Base-by-base conservation (phyloP, 495 filamentous ascomycete genomes). In the Talaromyces adpressus region DNA sequence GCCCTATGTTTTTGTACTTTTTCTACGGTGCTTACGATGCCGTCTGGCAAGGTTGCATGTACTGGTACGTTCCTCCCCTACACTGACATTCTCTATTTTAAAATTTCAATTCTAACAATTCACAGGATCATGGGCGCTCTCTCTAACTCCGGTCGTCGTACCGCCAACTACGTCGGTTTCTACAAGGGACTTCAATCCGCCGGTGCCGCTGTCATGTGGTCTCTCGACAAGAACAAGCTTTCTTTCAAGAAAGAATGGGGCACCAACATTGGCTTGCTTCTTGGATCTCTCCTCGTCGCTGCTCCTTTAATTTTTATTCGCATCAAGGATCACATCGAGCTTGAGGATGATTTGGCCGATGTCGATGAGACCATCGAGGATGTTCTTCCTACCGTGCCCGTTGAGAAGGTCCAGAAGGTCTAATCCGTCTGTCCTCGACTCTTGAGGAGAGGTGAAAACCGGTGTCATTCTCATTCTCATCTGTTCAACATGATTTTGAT, bases 161-260 rank as follows among this genome's bases (percentile, higher is more conserved):
- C 92, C 16, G 92, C 92, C 74, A 94, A 96, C 79, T 85, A 92
- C 68, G 86, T 91, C 16, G 92, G 92, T 54, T 96, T 92, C 80
- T 96, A 96, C 84, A 96, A 96, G 70, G 91, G 90, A 52, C 86
- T 97, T 64, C 92, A 96, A 73, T 92, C 90, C 22, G 91, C 91
- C 18, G 92, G 91, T 59, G 83, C 88, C 2, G 91, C 91, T 22
- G 83, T 96, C 53, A 89, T 89, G 68, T 96, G 86, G 88, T 81
- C 85, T n/a, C 69, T 91, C 54, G 92, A 96, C 63, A 80, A 79
- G 12, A 58, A 83, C 22, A 77, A 83, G 52, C 76, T 78, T 16
- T 77, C 87, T 6, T 95, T 82, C 73, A 82, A 85, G 72, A 73
- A 67, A 54, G 73, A 77, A 12, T 73, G 77, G 62, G 76, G 72